Evolutionary conservation across 176 grass and related monocot species (phyloP), one percentile per base, ranked within the genome.

Genomic region (Carex littledalei): DNA sequence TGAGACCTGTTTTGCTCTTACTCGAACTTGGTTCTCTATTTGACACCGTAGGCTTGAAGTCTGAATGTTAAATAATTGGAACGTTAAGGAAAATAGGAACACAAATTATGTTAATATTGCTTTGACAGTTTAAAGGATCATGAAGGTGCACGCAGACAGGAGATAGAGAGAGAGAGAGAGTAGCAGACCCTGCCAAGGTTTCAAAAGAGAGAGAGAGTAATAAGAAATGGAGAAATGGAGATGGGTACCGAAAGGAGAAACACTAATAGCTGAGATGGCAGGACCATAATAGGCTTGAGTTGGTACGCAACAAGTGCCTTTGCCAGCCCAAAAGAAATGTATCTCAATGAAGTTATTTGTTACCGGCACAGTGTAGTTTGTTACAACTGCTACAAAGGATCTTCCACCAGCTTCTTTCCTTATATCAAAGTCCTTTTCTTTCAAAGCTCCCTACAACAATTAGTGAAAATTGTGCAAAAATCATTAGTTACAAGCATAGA

Each of bases 311-410:
- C 90, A 97, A 87, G 94, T 97, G 20, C 94, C 94, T 85, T 94
- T 97, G n/a, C 94, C 94, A 83, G 94, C 90, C 94, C 92, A 97
- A 78, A 97, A 97, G 71, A 97, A 91, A 91, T 97, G 94, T 85
- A 97, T 91, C 83, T 97, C 94, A 12, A 97, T 88, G 56, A 97
- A 92, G 24, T 97, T 97, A 67, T 91, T 92, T 29, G 81, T 92
- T 10, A 97, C 90, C 49, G 89, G 87, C 84, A 80, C 75, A 69
- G 26, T 53, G 77, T 84, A 97, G 55, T 87, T 81, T 87, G 68
- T 94, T 77, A 79, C 81, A 67, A 93, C 92, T 81, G 83, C 90
- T 73, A 52, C 78, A 6, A 81, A 89, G 56, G 92, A 97, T 80
- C 67, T 94, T 34, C 86, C 92, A 18, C 92, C 92, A 56, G 92